These are phyloP conservation scores for Meira nashicola DNA, from an alignment of 1,284 basidiomycete genomes.

Conservation along the genomic window DNA sequence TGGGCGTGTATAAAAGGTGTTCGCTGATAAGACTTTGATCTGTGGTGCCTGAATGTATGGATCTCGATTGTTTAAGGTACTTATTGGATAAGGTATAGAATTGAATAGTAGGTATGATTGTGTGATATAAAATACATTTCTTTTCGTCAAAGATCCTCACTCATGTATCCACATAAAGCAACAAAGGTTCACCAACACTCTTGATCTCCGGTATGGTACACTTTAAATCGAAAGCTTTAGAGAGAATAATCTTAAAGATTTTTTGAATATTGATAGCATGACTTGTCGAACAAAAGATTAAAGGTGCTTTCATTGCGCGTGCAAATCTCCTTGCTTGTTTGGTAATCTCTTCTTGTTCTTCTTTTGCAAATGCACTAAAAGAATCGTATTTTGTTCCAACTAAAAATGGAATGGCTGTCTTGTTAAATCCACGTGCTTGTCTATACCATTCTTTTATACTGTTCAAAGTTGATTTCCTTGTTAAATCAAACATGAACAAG, in stretches of 20 bases:
- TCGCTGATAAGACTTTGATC: no score
- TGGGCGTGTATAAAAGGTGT: no score
- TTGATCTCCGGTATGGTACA: conserved; percentile 47
- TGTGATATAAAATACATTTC: no score
- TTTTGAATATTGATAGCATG: conserved; percentile 93
- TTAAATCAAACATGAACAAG: conserved; percentile 98
- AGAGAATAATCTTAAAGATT: conserved; percentile 59
- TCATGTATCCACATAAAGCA: conserved; percentile 31
- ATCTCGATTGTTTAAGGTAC: no score
- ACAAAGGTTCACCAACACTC: conserved; percentile 32
- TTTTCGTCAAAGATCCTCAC: no score
- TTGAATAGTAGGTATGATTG: no score
- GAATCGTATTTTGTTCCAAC: conserved; percentile 98
- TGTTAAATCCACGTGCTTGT: conserved; percentile 96
- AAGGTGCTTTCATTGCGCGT: conserved; percentile 93
- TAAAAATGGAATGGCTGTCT: conserved; percentile 51
- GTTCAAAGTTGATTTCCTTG: conserved; percentile 91
- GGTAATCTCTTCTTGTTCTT: conserved; percentile 98
- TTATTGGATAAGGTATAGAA: no score
- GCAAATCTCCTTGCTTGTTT: conserved; percentile 90
- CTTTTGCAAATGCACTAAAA: conserved; percentile 87
- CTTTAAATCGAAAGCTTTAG: conserved; percentile 42
- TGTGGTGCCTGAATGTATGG: no score
- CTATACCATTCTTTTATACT: conserved; percentile 99
- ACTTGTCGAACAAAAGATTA: conserved; percentile 96